Percentiles rank a stretch among this genome's conserved stretches.
These are phyloP conservation scores for Danielia oregonensis DNA, from an alignment of 805 yeast species.

Conservation along the genomic window DNA sequence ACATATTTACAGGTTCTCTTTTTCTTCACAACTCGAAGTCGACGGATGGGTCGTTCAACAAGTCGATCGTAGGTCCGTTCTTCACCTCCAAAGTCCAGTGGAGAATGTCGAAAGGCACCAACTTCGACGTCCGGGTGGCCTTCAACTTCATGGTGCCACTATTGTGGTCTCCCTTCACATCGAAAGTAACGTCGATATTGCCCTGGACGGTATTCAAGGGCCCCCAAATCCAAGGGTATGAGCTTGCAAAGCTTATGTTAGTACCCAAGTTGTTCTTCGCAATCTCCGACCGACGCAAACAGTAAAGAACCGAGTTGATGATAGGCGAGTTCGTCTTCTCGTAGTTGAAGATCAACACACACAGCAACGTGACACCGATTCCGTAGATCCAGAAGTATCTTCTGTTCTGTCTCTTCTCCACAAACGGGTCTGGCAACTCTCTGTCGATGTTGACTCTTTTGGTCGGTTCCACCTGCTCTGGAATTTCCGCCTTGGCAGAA, in stretches of 20 bases:
- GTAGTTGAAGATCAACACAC: constrained; percentile 75
- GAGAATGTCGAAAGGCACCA: constrained; percentile 41
- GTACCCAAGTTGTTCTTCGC: constrained; percentile 68
- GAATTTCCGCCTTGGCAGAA: too few species aligned
- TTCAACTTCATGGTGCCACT: constrained; percentile 56
- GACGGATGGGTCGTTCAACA: constrained; percentile 26
- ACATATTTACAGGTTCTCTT: too few species aligned
- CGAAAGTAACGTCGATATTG: constrained; percentile 66
- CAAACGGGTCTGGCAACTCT: constrained; percentile 78
- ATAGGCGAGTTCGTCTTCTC: constrained; percentile 90
- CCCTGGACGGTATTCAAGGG: constrained; percentile 81
- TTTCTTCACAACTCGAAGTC: constrained; percentile 28
- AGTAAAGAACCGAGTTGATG: constrained; percentile 80
- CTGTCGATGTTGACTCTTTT: constrained; percentile 71
- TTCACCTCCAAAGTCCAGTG: constrained; percentile 27
- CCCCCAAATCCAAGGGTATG: constrained; percentile 90
- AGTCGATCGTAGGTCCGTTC: constrained; percentile 22
- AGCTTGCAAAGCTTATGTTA: constrained; percentile 66
- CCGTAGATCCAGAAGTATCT: constrained; percentile 48
- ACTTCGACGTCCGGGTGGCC: constrained; percentile 64
- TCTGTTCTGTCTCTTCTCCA: constrained; percentile 49
- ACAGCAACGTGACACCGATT: constrained; percentile 35
- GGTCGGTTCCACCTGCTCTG: too few species aligned
- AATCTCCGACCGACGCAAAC: constrained; percentile 67
- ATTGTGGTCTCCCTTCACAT: constrained; percentile 63